Evolutionary conservation across 306 rosid species (phyloP).

Genomic region (Cucurbita argyrosperma): DNA sequence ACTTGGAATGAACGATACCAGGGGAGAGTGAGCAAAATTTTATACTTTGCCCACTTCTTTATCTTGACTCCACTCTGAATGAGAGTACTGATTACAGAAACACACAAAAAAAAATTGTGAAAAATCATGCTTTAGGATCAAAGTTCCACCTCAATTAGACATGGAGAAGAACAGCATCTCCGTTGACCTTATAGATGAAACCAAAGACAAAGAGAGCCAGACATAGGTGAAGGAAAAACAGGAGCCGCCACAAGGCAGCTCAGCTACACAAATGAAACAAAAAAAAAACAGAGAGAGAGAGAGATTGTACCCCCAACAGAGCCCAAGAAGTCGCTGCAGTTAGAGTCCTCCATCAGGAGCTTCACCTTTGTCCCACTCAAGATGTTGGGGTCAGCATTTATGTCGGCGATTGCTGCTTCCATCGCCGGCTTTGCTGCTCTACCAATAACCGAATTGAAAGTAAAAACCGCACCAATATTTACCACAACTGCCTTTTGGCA

Average conservation of each 20-base stretch:
- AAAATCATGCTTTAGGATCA: neutral
- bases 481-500: constrained; percentile 40
- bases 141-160: too few relatives aligned
- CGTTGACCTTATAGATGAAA: too few relatives aligned
- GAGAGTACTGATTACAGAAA: neutral
- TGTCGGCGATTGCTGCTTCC: constrained; percentile 58
- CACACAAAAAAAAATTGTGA: neutral
- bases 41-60: neutral
- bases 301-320: constrained; percentile 44
- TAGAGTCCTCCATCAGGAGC: constrained; percentile 32
- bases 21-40: neutral
- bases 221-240: neutral
- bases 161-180: too few relatives aligned
- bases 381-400: constrained; percentile 46
- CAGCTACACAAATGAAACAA: neutral
- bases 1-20: neutral
- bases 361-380: constrained; percentile 43
- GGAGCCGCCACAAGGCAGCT: neutral
- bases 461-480: constrained; percentile 60
- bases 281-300: neutral
- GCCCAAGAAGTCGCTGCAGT: constrained; percentile 61
- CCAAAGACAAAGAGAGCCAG: neutral
- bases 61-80: neutral
- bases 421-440: constrained; percentile 51
- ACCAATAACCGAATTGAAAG: constrained; percentile 71